Evolutionary conservation across 345 rosid species (phyloP).

Genomic region (Litchi chinensis): DNA sequence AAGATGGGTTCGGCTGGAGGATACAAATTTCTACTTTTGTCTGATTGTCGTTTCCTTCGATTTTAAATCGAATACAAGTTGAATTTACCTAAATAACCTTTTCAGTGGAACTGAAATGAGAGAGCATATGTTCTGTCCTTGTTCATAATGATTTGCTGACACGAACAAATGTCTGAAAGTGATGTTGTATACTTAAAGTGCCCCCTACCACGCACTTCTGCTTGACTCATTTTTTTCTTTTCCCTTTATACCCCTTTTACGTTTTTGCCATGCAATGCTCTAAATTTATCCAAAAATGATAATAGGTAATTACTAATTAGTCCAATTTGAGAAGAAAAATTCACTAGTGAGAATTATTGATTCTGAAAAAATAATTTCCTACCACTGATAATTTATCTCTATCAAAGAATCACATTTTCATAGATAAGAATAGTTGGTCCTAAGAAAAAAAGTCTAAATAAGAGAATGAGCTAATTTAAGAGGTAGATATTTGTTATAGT

Average conservation of each 20-base stretch:
- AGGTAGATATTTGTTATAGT: no score
- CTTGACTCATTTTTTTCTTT: not conserved
- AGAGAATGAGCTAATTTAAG: no score
- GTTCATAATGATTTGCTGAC: conserved; percentile 32
- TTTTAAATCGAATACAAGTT: not conserved
- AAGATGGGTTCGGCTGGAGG: not conserved
- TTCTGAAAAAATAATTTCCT: no score
- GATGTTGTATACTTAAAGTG: not conserved
- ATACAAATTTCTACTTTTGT: not conserved
- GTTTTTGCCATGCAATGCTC: no score
- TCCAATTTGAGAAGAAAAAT: no score
- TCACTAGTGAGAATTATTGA: no score
- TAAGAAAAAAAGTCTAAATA: no score
- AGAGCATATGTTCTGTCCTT: conserved; percentile 19
- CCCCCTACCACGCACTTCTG: not conserved
- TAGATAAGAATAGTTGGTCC: no score
- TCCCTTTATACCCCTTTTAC: conserved; percentile 2
- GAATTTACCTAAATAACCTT: conserved; percentile 15
- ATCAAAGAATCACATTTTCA: no score
- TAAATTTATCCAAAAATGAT: no score
- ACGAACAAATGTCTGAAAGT: not conserved
- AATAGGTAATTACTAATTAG: no score
- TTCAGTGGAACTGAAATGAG: conserved; percentile 28
- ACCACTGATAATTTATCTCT: no score
- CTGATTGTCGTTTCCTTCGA: conserved; percentile 5